A percentile compares a stretch with the other conserved stretches of the same genome.
Evolutionary conservation across 1,139 yeast genomes (phyloP).

Genomic region (Yamadazyma conglobata): DNA sequence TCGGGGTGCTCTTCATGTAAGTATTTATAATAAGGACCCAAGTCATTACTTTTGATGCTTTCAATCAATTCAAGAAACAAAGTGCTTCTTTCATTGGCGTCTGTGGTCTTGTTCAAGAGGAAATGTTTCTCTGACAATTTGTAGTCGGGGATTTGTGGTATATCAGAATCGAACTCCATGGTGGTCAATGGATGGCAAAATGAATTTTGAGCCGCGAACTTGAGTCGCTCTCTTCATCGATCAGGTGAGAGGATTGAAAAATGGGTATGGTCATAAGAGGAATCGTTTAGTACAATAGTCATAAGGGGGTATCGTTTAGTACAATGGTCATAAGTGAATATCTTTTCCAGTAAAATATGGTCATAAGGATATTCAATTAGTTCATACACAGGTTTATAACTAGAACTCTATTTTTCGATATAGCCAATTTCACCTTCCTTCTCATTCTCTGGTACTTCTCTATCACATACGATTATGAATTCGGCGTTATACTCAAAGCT

Average conservation of each 20-base stretch:
- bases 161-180: constrained; percentile 44
- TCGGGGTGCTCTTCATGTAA: constrained; percentile 50
- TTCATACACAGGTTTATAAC: too few relatives aligned
- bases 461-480: constrained; percentile 1
- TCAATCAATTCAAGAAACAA: constrained; percentile 47
- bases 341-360: too few relatives aligned
- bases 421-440: too few relatives aligned
- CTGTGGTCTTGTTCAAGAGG: constrained; percentile 38
- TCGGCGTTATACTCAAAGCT: constrained; percentile 2
- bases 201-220: neutral
- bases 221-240: too few relatives aligned
- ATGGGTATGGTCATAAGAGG: too few relatives aligned
- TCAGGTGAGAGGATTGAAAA: too few relatives aligned
- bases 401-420: too few relatives aligned
- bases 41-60: constrained; percentile 54
- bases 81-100: constrained; percentile 28
- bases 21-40: constrained; percentile 84
- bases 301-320: too few relatives aligned
- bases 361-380: too few relatives aligned
- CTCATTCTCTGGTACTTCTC: too few relatives aligned
- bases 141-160: constrained; percentile 74
- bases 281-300: too few relatives aligned
- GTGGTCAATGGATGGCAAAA: constrained; percentile 11
- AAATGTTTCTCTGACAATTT: constrained; percentile 75
- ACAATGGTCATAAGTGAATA: too few relatives aligned